Evolutionary conservation across 371 early-diverging fungal genomes (phyloP).

Genomic region (Massospora cicadina): DNA sequence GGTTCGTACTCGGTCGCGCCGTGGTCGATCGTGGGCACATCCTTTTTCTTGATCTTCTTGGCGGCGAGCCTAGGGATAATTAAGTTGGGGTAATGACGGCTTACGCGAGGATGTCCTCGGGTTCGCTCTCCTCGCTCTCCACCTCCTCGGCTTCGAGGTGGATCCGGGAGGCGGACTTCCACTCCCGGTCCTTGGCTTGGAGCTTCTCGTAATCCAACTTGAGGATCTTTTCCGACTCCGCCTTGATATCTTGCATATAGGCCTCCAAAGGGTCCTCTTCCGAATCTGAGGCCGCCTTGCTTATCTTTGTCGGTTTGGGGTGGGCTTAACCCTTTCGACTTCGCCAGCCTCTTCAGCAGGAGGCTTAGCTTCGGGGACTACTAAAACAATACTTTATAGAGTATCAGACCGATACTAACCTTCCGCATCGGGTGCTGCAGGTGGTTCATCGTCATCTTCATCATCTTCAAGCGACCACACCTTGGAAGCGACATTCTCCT

Average conservation of each 20-base stretch:
- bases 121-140: slow-evolving; percentile 28
- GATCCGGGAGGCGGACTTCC: slow-evolving; percentile 10
- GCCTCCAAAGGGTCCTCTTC: slow-evolving; percentile 58
- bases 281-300: slow-evolving; percentile 11
- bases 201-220: slow-evolving; percentile 34
- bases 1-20: slow-evolving; percentile 62
- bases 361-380: neutral
- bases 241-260: slow-evolving; percentile 65
- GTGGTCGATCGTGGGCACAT: slow-evolving; percentile 80
- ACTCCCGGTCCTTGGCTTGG: slow-evolving; percentile 16
- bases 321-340: neutral
- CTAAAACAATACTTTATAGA: neutral
- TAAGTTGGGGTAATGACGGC: slow-evolving; percentile 17
- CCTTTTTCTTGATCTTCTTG: slow-evolving; percentile 75
- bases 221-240: slow-evolving; percentile 47
- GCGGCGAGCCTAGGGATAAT: slow-evolving; percentile 37
- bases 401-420: neutral
- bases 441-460: slow-evolving; percentile 17
- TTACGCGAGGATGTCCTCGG: slow-evolving; percentile 62
- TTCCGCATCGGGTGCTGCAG: slow-evolving; percentile 2
- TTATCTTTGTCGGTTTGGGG: neutral
- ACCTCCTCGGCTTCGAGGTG: slow-evolving; percentile 34
- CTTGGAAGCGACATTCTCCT: slow-evolving; percentile 4
- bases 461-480: slow-evolving; percentile 23
- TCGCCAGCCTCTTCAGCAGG: neutral